phyloP scores from a whole-genome alignment of 2,329 filamentous ascomycete genomes.

The Colletotrichum theobromicola region DNA sequence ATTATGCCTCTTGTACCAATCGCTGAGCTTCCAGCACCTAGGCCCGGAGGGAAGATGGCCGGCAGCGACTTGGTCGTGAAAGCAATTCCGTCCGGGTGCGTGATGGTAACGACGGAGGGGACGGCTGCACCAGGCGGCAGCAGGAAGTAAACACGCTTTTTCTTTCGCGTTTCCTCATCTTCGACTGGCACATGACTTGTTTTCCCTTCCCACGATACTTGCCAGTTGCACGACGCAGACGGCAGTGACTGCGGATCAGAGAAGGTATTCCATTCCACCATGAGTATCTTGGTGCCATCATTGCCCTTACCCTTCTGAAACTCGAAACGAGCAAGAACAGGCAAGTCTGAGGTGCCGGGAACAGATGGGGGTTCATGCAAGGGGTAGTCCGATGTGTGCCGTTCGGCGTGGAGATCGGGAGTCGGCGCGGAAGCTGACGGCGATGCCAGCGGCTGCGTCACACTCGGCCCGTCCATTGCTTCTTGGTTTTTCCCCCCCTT shows the following conservation, averaged over 20 bases:
- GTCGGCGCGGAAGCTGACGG: not conserved
- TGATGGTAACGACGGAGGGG: slow-evolving; percentile 74
- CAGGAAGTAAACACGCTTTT: slow-evolving; percentile 78
- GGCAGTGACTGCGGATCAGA: not conserved
- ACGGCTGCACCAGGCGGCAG: slow-evolving; percentile 75
- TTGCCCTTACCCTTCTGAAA: slow-evolving; percentile 79
- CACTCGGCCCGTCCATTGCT: not conserved
- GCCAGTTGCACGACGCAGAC: slow-evolving; percentile 57
- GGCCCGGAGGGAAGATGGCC: slow-evolving; percentile 81
- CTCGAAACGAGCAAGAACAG: slow-evolving; percentile 83
- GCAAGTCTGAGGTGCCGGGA: slow-evolving; percentile 40
- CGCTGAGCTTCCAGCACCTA: slow-evolving; percentile 69
- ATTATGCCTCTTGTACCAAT: slow-evolving; percentile 81
- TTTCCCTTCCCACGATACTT: slow-evolving; percentile 85
- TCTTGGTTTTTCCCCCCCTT: not conserved
- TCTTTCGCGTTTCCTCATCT: slow-evolving; percentile 53
- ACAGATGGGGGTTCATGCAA: not conserved
- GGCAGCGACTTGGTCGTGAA: slow-evolving; percentile 79
- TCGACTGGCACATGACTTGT: slow-evolving; percentile 71
- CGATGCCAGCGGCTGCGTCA: not conserved
- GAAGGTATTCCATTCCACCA: slow-evolving; percentile 82
- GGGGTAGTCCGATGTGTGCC: not conserved
- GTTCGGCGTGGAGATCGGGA: not conserved
- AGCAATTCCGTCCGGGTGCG: slow-evolving; percentile 40
- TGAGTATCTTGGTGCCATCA: slow-evolving; percentile 88